Conservation (phyloP, 257 asterid species). For the Lavandula angustifolia region DNA sequence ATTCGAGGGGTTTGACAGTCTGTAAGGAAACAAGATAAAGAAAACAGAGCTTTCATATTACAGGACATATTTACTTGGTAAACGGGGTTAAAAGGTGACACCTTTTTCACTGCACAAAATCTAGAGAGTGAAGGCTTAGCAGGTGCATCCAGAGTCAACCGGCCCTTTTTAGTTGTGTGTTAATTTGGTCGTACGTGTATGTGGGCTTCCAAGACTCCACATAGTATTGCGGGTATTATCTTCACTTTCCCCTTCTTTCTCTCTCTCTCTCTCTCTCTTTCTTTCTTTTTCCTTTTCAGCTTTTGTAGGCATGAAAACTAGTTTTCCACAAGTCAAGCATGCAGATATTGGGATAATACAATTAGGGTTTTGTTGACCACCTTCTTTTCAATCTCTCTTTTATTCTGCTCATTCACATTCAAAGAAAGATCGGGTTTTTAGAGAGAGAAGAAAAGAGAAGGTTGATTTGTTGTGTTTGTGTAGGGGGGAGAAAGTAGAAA, state of each 20-base stretch:
- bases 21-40: slow-evolving; percentile 17
- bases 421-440: neutral
- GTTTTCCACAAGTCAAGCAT: slow-evolving; percentile 58
- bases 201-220: slow-evolving; percentile 59
- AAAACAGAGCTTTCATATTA: slow-evolving; percentile 7
- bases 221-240: slow-evolving; percentile 44
- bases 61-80: neutral
- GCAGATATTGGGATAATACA: slow-evolving; percentile 49
- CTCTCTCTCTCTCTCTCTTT: slow-evolving; percentile 12
- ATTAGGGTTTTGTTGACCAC: slow-evolving; percentile 43
- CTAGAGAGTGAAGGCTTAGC: neutral
- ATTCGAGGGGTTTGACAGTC: slow-evolving; percentile 35
- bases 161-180: slow-evolving; percentile 33
- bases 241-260: slow-evolving; percentile 17
- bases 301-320: slow-evolving; percentile 33
- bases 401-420: slow-evolving; percentile 26
- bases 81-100: neutral
- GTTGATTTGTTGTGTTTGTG: neutral
- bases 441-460: slow-evolving; percentile 7
- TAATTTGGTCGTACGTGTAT: slow-evolving; percentile 44
- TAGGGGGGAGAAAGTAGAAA: neutral
- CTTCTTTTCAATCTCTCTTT: neutral
- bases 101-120: slow-evolving; percentile 34
- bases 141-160: slow-evolving; percentile 50
- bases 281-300: slow-evolving; percentile 25